These are phyloP conservation scores for Nectriaceae sp. DNA, from an alignment of 2,329 filamentous ascomycete genomes.

Conservation along the genomic window DNA sequence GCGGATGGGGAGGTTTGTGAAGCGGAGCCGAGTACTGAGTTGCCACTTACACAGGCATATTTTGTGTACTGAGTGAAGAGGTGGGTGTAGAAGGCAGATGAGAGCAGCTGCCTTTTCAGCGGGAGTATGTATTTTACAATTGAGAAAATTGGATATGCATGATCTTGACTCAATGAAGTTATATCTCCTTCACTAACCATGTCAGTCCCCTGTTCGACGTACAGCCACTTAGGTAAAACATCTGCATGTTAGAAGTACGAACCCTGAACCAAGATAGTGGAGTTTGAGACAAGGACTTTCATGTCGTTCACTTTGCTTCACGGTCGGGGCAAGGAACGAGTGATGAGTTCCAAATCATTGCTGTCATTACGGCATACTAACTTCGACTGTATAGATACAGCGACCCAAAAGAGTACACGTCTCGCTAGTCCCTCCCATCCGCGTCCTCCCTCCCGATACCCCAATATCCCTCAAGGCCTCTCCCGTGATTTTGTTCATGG, in stretches of 20 bases:
- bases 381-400: constrained; percentile 12
- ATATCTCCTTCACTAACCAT: background rate
- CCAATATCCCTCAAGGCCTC: background rate
- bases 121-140: background rate
- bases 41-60: constrained; percentile 78
- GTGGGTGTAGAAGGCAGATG: too few relatives aligned
- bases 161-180: background rate
- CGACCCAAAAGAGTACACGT: constrained; percentile 13
- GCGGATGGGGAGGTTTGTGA: constrained; percentile 76
- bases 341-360: constrained; percentile 32
- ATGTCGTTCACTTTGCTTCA: too few relatives aligned
- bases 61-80: constrained; percentile 73
- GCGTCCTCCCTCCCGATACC: background rate
- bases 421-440: constrained; percentile 1
- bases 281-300: too few relatives aligned
- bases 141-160: background rate
- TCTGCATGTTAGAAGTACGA: too few relatives aligned
- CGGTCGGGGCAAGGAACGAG: too few relatives aligned
- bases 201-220: too few relatives aligned
- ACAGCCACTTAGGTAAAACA: too few relatives aligned
- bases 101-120: background rate
- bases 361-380: constrained; percentile 33
- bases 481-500: background rate
- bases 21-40: constrained; percentile 68
- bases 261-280: too few relatives aligned